These are phyloP conservation scores for Sugiyamaella qingdaonensis DNA, from an alignment of 805 yeast genomes.

Conservation along the genomic window DNA sequence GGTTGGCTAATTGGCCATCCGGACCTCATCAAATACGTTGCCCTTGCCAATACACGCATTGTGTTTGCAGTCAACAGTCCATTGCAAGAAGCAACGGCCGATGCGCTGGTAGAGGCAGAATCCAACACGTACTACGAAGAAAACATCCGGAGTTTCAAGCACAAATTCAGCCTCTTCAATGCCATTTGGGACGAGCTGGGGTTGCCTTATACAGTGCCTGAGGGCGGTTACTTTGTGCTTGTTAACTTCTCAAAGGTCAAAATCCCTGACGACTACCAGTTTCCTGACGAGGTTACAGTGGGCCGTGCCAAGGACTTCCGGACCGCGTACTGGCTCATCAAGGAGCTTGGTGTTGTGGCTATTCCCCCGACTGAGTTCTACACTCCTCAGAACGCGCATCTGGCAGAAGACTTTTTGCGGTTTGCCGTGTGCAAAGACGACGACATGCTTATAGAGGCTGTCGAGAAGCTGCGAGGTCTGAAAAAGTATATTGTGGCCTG, in stretches of 20 bases:
- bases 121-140: slow-evolving; percentile 61
- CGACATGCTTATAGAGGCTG: slow-evolving; percentile 73
- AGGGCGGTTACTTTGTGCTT: slow-evolving; percentile 89
- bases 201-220: slow-evolving; percentile 84
- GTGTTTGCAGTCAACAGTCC: slow-evolving; percentile 91
- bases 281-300: slow-evolving; percentile 62
- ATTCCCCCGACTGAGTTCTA: slow-evolving; percentile 98
- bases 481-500: slow-evolving; percentile 49
- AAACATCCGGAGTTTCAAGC: slow-evolving; percentile 62
- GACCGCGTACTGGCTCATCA: slow-evolving; percentile 87
- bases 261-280: slow-evolving; percentile 66
- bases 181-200: slow-evolving; percentile 79
- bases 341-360: slow-evolving; percentile 89
- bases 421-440: slow-evolving; percentile 97
- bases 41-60: slow-evolving; percentile 90
- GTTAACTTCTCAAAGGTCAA: slow-evolving; percentile 82
- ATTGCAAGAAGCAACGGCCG: slow-evolving; percentile 85
- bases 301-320: slow-evolving; percentile 78
- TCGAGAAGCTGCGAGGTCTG: slow-evolving; percentile 62
- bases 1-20: slow-evolving; percentile 92
- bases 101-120: slow-evolving; percentile 62
- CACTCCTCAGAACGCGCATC: slow-evolving; percentile 61
- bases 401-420: slow-evolving; percentile 80
- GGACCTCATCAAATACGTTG: slow-evolving; percentile 73
- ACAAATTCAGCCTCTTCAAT: slow-evolving; percentile 71